These are phyloP conservation scores for Diplodia mutila DNA, from an alignment of 2,329 filamentous ascomycete species.

Conservation along the genomic window DNA sequence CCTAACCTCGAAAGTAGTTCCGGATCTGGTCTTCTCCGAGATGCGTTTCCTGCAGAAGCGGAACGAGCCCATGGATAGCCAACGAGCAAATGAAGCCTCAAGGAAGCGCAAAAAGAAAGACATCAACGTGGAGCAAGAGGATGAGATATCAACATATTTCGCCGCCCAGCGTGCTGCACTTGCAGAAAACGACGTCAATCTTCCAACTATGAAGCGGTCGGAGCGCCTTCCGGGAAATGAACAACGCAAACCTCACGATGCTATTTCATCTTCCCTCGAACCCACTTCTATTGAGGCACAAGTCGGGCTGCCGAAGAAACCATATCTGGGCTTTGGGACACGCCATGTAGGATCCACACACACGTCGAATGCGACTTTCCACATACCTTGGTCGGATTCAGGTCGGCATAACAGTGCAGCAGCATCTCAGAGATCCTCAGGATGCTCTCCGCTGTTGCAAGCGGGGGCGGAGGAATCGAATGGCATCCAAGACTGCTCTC, in stretches of 20 bases:
- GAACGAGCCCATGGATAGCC: constrained; percentile 34
- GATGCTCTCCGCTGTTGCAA: neutral
- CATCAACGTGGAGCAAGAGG: constrained; percentile 40
- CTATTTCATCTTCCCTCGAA: neutral
- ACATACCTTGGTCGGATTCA: constrained; percentile 51
- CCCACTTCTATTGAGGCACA: constrained; percentile 31
- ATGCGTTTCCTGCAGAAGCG: constrained; percentile 53
- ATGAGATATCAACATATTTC: constrained; percentile 53
- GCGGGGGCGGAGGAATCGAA: neutral
- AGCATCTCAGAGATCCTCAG: neutral
- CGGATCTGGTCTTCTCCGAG: constrained; percentile 57
- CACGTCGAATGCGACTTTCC: constrained; percentile 36
- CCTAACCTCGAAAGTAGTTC: constrained; percentile 45
- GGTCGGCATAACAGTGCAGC: constrained; percentile 26
- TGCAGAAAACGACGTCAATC: constrained; percentile 34
- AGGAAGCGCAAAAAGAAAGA: constrained; percentile 39
- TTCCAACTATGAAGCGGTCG: constrained; percentile 26
- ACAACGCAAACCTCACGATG: neutral
- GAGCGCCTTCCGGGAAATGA: neutral
- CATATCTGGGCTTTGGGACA: constrained; percentile 45
- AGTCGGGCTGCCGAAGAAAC: constrained; percentile 41
- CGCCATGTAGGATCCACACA: constrained; percentile 34
- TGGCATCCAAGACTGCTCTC: neutral
- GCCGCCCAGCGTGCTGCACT: constrained; percentile 36
- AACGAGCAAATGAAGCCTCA: constrained; percentile 31